Evolutionary conservation across 169 alveolate species (phyloP).

Genomic region (Plasmodium fragile): DNA sequence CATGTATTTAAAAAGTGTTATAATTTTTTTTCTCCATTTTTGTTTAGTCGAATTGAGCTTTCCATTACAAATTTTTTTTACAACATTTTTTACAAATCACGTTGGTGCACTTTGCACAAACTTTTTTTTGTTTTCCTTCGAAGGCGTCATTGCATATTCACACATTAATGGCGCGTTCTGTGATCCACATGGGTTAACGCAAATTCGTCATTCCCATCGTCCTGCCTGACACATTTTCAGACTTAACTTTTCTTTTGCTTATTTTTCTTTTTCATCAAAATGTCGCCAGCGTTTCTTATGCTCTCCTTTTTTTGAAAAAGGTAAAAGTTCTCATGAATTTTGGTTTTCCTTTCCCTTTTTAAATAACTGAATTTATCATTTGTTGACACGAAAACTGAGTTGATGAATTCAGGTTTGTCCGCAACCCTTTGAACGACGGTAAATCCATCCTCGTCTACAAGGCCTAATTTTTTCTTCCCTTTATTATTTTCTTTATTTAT

Average conservation of each 20-base stretch:
- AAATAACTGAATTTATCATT: slow-evolving; percentile 32
- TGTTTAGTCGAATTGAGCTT: neutral
- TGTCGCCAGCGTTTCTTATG: neutral
- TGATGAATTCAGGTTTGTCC: slow-evolving; percentile 52
- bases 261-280: slow-evolving; percentile 19
- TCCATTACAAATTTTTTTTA: neutral
- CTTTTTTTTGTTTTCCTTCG: neutral
- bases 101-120: neutral
- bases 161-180: neutral
- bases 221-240: neutral
- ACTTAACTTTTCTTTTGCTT: neutral
- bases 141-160: neutral
- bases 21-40: neutral
- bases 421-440: slow-evolving; percentile 47
- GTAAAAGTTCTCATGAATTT: slow-evolving; percentile 67
- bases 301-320: slow-evolving; percentile 55
- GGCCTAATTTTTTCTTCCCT: slow-evolving; percentile 10
- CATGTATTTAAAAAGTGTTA: neutral
- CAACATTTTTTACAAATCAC: neutral
- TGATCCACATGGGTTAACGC: neutral
- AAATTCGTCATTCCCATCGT: neutral
- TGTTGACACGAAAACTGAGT: slow-evolving; percentile 33
- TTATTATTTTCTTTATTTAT: slow-evolving; percentile 35
- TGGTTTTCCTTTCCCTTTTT: slow-evolving; percentile 35
- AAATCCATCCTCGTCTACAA: slow-evolving; percentile 60